phyloP scores from a whole-genome alignment of 371 early-diverging fungal species.

The Mucor ambiguus region DNA sequence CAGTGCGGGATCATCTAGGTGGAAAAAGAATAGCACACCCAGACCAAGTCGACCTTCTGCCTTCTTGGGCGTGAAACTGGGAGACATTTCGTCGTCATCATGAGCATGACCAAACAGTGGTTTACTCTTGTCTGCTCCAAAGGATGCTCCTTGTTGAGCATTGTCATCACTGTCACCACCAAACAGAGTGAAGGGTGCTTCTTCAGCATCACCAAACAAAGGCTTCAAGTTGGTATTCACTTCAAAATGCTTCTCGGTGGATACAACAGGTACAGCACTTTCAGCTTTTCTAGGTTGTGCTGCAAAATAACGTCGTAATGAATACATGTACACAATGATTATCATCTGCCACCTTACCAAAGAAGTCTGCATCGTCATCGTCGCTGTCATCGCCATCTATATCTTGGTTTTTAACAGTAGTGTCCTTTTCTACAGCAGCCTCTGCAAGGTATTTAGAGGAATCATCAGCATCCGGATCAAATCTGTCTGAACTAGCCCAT shows the following conservation, averaged over 20 bases:
- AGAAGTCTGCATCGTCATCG: slow-evolving; percentile 18
- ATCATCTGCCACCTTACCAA: slow-evolving; percentile 7
- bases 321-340: neutral
- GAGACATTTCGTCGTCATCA: neutral
- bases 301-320: neutral
- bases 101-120: slow-evolving; percentile 10
- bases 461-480: slow-evolving; percentile 60
- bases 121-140: slow-evolving; percentile 19
- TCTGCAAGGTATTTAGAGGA: slow-evolving; percentile 29
- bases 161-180: slow-evolving; percentile 40
- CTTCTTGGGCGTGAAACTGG: slow-evolving; percentile 22
- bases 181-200: slow-evolving; percentile 56
- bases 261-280: slow-evolving; percentile 38
- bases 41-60: slow-evolving; percentile 27
- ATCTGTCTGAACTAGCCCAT: slow-evolving; percentile 46
- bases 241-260: slow-evolving; percentile 50
- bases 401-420: slow-evolving; percentile 3
- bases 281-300: slow-evolving; percentile 16
- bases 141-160: slow-evolving; percentile 2
- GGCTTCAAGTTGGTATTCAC: slow-evolving; percentile 62
- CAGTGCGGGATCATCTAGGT: slow-evolving; percentile 35
- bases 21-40: slow-evolving; percentile 50
- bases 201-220: slow-evolving; percentile 52
- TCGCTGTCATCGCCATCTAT: slow-evolving; percentile 17
- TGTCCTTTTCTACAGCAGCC: slow-evolving; percentile 7